phyloP scores from a whole-genome alignment of 1,284 basidiomycete species.

The Tilletia horrida region DNA sequence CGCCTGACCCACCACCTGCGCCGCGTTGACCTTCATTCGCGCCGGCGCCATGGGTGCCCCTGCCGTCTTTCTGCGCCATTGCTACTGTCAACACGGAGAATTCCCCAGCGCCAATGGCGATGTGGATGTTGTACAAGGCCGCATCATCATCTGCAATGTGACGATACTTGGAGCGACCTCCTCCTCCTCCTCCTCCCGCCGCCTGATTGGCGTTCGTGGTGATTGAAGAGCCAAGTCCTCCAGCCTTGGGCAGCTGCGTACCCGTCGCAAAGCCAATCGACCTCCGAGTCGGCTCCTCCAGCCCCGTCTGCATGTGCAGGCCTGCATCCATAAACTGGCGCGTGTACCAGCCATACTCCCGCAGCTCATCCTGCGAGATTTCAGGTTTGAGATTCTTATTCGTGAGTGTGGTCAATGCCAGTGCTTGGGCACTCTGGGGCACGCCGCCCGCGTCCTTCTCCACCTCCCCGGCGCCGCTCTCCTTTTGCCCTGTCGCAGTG shows the following conservation, averaged over 20 bases:
- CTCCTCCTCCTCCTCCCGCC: not conserved
- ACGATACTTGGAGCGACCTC: slow-evolving; percentile 2
- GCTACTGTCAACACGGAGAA: not conserved
- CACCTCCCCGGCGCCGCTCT: not conserved
- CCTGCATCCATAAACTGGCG: slow-evolving; percentile 4
- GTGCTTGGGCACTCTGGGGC: not conserved
- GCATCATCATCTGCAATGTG: slow-evolving; percentile 17
- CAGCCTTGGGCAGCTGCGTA: too few relatives aligned
- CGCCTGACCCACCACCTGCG: not conserved
- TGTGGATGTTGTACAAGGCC: slow-evolving; percentile 2
- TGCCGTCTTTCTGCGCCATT: not conserved
- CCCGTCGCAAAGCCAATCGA: not conserved
- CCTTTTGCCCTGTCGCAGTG: not conserved
- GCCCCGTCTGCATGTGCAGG: slow-evolving; percentile 14
- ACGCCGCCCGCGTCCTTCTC: not conserved
- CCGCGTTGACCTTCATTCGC: not conserved
- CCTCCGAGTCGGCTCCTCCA: not conserved
- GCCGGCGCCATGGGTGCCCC: not conserved
- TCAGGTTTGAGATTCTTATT: slow-evolving; percentile 11
- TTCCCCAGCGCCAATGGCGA: not conserved
- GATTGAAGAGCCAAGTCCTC: not conserved
- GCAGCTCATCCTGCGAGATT: slow-evolving; percentile 2
- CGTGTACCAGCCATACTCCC: slow-evolving; percentile 14
- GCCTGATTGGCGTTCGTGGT: not conserved
- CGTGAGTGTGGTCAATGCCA: slow-evolving; percentile 7